Evolutionary conservation across 2,329 filamentous ascomycete genomes (phyloP).

Genomic region (Metarhizium guizhouense): DNA sequence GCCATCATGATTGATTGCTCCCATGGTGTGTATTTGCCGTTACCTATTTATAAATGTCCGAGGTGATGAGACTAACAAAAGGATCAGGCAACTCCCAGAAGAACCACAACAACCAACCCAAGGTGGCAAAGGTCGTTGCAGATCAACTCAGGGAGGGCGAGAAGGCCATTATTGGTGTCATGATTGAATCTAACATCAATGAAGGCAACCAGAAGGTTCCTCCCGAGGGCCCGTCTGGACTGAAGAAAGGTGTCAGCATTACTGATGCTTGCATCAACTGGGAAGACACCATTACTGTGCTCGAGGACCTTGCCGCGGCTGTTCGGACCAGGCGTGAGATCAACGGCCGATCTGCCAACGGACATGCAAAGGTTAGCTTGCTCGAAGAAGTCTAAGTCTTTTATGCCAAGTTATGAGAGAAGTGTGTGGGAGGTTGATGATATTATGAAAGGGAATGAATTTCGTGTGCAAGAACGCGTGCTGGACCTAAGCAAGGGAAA

Average conservation of each 20-base stretch:
- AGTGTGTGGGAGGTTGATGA: not conserved
- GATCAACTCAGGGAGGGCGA: conserved; percentile 86
- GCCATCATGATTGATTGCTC: conserved; percentile 99
- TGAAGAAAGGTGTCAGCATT: conserved; percentile 88
- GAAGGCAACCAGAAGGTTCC: conserved; percentile 87
- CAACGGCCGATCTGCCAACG: conserved; percentile 27
- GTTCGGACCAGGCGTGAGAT: conserved; percentile 63
- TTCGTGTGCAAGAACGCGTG: not conserved
- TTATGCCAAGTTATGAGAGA: not conserved
- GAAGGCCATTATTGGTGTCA: conserved; percentile 84
- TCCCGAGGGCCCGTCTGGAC: conserved; percentile 62
- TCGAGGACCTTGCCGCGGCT: conserved; percentile 79
- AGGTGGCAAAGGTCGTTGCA: conserved; percentile 56
- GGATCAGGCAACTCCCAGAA: conserved; percentile 83
- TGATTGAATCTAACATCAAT: conserved; percentile 98
- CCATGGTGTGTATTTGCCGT: conserved; percentile 55
- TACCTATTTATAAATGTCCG: not conserved
- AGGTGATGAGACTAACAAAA: not conserved
- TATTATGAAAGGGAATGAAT: not conserved
- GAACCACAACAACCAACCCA: conserved; percentile 94
- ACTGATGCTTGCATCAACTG: conserved; percentile 95
- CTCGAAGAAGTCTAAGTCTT: conserved; percentile 41
- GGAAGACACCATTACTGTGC: conserved; percentile 71
- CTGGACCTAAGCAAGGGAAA: not conserved
- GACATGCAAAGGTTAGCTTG: conserved; percentile 30